Evolutionary conservation across 495 filamentous ascomycete genomes (phyloP).

Genomic region (Trichoderma reesei): DNA sequence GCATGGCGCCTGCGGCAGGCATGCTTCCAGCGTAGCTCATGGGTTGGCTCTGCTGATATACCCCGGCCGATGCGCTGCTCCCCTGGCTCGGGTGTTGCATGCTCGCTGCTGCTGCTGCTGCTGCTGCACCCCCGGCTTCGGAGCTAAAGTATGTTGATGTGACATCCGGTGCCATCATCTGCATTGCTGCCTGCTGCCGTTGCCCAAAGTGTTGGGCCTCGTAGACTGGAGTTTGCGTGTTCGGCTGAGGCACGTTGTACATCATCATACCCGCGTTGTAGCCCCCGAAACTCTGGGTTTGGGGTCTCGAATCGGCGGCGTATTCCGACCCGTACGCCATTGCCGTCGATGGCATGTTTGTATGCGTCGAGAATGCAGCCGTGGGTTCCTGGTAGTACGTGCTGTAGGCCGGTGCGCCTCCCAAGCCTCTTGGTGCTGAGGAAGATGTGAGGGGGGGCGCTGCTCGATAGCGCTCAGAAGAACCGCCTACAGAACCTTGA

Average conservation of each 20-base stretch:
- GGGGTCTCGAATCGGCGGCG: slow-evolving; percentile 41
- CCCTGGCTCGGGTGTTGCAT: slow-evolving; percentile 30
- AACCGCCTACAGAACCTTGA: slow-evolving; percentile 15
- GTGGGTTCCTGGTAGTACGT: slow-evolving; percentile 46
- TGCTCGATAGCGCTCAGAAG: slow-evolving; percentile 36
- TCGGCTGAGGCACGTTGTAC: slow-evolving; percentile 68
- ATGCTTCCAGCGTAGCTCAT: slow-evolving; percentile 38
- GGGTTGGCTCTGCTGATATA: slow-evolving; percentile 41
- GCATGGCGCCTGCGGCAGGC: slow-evolving; percentile 30
- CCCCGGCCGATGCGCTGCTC: slow-evolving; percentile 27
- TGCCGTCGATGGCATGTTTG: slow-evolving; percentile 34
- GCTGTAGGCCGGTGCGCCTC: slow-evolving; percentile 41
- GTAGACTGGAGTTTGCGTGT: slow-evolving; percentile 58
- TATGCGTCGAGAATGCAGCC: slow-evolving; percentile 35
- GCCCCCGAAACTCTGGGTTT: slow-evolving; percentile 35
- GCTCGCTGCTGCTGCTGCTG: too few relatives aligned
- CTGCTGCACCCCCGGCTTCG: slow-evolving; percentile 55
- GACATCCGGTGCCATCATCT: slow-evolving; percentile 59
- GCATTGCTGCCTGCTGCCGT: slow-evolving; percentile 72
- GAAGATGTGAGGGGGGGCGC: slow-evolving; percentile 37
- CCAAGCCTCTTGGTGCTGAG: slow-evolving; percentile 29
- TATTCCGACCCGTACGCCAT: slow-evolving; percentile 47
- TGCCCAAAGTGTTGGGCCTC: slow-evolving; percentile 71
- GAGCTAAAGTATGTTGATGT: slow-evolving; percentile 68
- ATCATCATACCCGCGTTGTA: slow-evolving; percentile 55